Percentiles rank a stretch among this genome's conserved stretches.
Conservation (phyloP, 1,139 yeast species). For the Kodamaea sp. region DNA sequence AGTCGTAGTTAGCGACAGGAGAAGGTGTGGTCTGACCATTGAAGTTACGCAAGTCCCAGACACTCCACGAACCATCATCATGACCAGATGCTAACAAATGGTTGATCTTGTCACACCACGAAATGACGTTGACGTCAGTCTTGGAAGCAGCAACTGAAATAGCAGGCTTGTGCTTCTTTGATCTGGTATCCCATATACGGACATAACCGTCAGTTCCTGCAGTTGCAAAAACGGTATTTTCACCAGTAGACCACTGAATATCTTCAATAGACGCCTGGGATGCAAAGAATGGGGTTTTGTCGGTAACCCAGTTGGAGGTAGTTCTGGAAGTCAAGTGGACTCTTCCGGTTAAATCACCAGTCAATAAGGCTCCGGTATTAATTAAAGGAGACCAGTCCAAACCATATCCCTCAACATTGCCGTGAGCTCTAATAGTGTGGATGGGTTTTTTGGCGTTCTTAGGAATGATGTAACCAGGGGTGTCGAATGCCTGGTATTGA, state of each 20-base stretch:
- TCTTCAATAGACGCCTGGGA: constrained; percentile 86
- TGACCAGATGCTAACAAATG: constrained; percentile 93
- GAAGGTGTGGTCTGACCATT: constrained; percentile 57
- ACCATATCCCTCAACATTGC: constrained; percentile 97
- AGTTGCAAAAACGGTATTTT: constrained; percentile 89
- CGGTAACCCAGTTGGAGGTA: constrained; percentile 79
- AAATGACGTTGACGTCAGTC: constrained; percentile 89
- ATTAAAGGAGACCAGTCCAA: constrained; percentile 93
- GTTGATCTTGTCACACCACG: constrained; percentile 90
- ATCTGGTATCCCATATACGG: constrained; percentile 95
- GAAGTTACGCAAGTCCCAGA: constrained; percentile 95
- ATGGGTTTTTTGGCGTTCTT: constrained; percentile 77
- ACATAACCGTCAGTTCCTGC: constrained; percentile 91
- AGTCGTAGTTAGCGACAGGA: constrained; percentile 90
- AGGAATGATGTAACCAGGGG: constrained; percentile 82
- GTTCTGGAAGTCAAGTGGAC: constrained; percentile 77
- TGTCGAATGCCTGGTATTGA: constrained; percentile 80
- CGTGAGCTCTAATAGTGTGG: constrained; percentile 84
- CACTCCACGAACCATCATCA: constrained; percentile 97
- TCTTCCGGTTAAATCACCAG: constrained; percentile 90
- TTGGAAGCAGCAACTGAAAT: constrained; percentile 79
- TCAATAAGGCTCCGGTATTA: constrained; percentile 74
- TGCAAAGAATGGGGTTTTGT: constrained; percentile 73
- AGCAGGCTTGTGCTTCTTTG: constrained; percentile 89
- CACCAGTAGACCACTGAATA: constrained; percentile 94